Conservation (phyloP, 2,329 filamentous ascomycete genomes). For the Scolecobasidium constrictum region DNA sequence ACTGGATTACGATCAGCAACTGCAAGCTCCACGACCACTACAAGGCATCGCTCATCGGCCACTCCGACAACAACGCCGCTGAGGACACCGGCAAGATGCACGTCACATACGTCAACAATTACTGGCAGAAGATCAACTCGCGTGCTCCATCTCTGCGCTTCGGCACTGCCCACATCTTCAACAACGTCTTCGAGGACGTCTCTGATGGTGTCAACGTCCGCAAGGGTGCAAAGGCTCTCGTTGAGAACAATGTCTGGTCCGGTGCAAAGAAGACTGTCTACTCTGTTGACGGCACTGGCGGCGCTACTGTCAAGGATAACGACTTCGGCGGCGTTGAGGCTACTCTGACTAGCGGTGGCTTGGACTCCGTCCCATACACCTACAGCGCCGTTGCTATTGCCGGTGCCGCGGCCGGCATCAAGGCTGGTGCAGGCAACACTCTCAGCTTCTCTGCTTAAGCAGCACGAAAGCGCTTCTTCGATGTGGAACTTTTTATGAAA, state of each 20-base stretch:
- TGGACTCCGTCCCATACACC: not conserved
- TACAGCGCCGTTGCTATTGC: not conserved
- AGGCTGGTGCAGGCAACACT: not conserved
- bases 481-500: too few species aligned
- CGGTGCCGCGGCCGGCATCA: not conserved
- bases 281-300: conserved; percentile 3
- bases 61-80: conserved; percentile 46
- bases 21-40: conserved; percentile 47
- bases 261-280: not conserved
- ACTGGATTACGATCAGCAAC: conserved; percentile 50
- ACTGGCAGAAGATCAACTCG: conserved; percentile 53
- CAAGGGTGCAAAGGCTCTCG: conserved; percentile 30
- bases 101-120: conserved; percentile 58
- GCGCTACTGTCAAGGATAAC: not conserved
- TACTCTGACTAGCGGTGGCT: not conserved
- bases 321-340: not conserved
- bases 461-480: too few species aligned
- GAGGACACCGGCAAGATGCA: conserved; percentile 52
- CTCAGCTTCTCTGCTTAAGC: not conserved
- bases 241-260: conserved; percentile 18
- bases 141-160: conserved; percentile 54
- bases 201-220: conserved; percentile 31
- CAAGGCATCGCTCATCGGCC: conserved; percentile 50
- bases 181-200: conserved; percentile 35
- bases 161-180: conserved; percentile 53